Evolutionary conservation across 2,329 filamentous ascomycete species (phyloP), one percentile per base, ranked within the genome.

Genomic region (Metarhizium rileyi): DNA sequence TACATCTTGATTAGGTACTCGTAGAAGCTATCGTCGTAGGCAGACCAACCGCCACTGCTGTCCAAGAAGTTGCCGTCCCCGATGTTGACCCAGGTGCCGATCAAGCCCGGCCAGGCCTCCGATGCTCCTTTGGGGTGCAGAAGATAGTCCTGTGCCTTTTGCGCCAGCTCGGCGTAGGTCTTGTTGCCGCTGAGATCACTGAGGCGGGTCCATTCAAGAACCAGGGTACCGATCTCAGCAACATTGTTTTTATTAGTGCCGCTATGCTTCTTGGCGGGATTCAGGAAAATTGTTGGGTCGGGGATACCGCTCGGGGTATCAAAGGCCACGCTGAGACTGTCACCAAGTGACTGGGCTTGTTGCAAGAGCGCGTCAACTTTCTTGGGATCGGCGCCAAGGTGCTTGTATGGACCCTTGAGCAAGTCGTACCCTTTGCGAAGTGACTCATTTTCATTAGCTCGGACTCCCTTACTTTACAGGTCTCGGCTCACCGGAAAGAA

Each of bases 1-100:
- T 83, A 94, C 86, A 93, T 91, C 72, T 95, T 95, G 65, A 95
- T 84, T 28, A 95, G 77, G 60, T 94, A 94, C 67, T 94, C 88
- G 68, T 94, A 95, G 68, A 84, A 94, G 41, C 82, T 87, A 64
- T 94, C 88, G 27, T 77, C 78, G 6, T 86, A 84, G 46, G 84
- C 87, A 36, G 79, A 77, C 88, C 88, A 95, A 42, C 86, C 85
- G 47, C 90, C 88, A 2, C 56, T 60, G 23, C 76, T 76, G 60
- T 91, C 79, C 14, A 77, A 56, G 57, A 94, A 91, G 7, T 71
- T 59, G 20, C 89, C 89, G 3, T 77, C 81, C 1, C 69, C 61
- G 53, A 88, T 75, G 56, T 81, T 72, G 36, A 95, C 75, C 44
- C 77, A 69, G 26, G 76, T 81, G 5, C 89, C 89, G 1, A 91